Evolutionary conservation across 202 grass and related monocot genomes (phyloP).

Genomic region (Bolboschoenoplectus hybrid): DNA sequence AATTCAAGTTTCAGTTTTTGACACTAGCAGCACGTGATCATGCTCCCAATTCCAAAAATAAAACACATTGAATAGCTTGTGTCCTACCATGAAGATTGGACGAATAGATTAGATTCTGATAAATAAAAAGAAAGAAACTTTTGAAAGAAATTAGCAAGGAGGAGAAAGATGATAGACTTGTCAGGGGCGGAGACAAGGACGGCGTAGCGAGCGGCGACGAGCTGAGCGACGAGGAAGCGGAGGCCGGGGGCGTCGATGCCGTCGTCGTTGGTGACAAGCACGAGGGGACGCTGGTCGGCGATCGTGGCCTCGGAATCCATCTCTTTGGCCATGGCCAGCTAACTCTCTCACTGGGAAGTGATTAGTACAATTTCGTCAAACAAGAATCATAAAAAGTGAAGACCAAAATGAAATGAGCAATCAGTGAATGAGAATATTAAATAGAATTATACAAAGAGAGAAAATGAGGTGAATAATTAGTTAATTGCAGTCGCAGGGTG

Average conservation of each 20-base stretch:
- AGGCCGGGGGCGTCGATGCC: slow-evolving; percentile 87
- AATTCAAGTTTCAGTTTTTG: neutral
- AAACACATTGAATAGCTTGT: neutral
- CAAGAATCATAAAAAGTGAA: neutral
- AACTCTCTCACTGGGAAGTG: neutral
- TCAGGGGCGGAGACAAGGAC: slow-evolving; percentile 95
- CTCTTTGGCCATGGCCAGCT: neutral
- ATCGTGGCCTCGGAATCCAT: slow-evolving; percentile 33
- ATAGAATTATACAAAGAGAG: too few species aligned
- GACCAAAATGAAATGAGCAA: too few species aligned
- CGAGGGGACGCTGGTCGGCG: slow-evolving; percentile 30
- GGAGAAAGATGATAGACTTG: slow-evolving; percentile 41
- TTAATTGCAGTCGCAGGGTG: too few species aligned
- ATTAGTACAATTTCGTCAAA: neutral
- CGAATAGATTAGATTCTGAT: neutral
- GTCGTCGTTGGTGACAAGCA: slow-evolving; percentile 95
- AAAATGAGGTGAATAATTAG: too few species aligned
- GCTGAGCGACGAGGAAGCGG: slow-evolving; percentile 85
- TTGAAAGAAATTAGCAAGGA: slow-evolving; percentile 12
- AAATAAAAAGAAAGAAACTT: neutral
- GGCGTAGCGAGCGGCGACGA: slow-evolving; percentile 69
- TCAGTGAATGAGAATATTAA: too few species aligned
- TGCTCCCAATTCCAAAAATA: neutral
- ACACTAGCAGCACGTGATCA: neutral
- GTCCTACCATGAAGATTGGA: neutral